Base-by-base conservation (phyloP, 352 stramenopile species). In the Globisporangium apiculatum region DNA sequence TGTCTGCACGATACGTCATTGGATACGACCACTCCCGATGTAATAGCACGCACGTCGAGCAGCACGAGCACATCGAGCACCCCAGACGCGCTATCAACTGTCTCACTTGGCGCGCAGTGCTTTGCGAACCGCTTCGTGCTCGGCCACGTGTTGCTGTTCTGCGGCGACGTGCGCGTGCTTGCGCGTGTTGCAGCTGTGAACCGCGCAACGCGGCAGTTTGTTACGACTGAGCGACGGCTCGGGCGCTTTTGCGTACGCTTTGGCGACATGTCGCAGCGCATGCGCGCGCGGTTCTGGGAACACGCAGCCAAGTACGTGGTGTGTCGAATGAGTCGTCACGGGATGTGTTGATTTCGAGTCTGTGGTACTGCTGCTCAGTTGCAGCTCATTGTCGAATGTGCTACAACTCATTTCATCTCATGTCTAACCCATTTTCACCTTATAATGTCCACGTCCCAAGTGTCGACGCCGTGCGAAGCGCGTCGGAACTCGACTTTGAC, bases 211-310 rank as follows among this genome's bases (percentile, higher is more conserved):
- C 75, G 70, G 14, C 64, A 74, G 12, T 91, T 91, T 62, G 79
- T 91, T 37, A 62, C 66, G 0, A 81, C 79, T 0, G 85, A 94
- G 51, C 64, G 65, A 45, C 70, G 71, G 7, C 46, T 94, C n/a
- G 86, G 77, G 65, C 84, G 79, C n/a, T 94, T 90, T 64, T 91
- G 80, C 55, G 81, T 93, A 9, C 83, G 85, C 11, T 91, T 89
- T 48, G 83, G 83, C n/a, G 69, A 79, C 3, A 67, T 93, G 18
- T 65, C 79, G 5, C 55, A 72, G 14, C 65, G 60, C 52, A 58
- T 84, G 5, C 85, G 85, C 40, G 79, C 89, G n/a, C 61, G 66
- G 35, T 94, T 89, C 54, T 94, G 85, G 85, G 79, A 89, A 60
- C 77, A 89, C 56, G 70, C 61, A 12, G 66, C 73, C 7, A 55